Evolutionary conservation across 192 early-diverging fungal genomes (phyloP), one percentile per base, ranked within the genome.

Genomic region (Linnemannia zychae): DNA sequence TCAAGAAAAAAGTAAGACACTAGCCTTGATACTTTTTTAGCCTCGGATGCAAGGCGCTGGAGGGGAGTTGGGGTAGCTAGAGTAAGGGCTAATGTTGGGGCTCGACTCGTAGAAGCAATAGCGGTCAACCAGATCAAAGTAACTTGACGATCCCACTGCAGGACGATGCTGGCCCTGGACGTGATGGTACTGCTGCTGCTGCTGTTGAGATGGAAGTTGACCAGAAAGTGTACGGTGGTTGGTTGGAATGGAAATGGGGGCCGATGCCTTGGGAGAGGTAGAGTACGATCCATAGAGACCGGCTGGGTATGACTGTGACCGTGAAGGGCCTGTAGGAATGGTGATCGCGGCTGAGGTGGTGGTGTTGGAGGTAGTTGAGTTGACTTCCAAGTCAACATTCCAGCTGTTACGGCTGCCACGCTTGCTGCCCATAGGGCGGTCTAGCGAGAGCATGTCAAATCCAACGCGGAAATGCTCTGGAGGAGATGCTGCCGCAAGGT

Each of bases 101-200:
- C 88, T 87, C 31, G 82, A 84, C 11, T 76, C 65, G 49, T 90
- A 92, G 66, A 92, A 92, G 67, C 91, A 92, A 75, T 92, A 92
- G 63, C 88, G 88, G 48, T 90, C 87, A 28, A 92, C 89, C 46
- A 92, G 79, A 57, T 89, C 90, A 88, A 80, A 87, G 65, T 92
- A 92, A 12, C 86, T 87, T 1, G 84, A 79, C n/a, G 90, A 91
- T 18, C 86, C 84, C 15, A 84, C 81, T 38, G 82, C 74, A 34
- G 89, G 87, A 7, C 82, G 85, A 34, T 79, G 15, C 6, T 52
- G 12, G 47, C 17, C 16, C 20, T 76, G 74, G 0, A 17, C 18
- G 46, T 60, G 53, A 7, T 53, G 52, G 20, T 53, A 7, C 3
- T 57, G 53, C 28, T 63, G 57, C 52, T 57, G 52, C n/a, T 46